Conservation (phyloP, 129 eudicot species). For the Ambrosia artemisiifolia region DNA sequence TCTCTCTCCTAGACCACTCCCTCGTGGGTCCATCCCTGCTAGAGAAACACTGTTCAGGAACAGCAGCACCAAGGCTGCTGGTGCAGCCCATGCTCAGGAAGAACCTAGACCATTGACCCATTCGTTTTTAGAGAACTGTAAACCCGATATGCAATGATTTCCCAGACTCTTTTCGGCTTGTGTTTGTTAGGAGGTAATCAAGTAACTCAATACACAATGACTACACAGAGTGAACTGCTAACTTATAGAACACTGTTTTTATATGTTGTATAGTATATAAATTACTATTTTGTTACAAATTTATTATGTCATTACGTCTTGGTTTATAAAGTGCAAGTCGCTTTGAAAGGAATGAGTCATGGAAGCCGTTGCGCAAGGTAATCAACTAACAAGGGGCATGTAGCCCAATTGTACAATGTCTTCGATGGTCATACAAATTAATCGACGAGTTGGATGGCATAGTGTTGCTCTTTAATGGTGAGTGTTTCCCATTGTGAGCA, state of each 20-base stretch:
- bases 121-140: constrained; percentile 15
- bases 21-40: constrained; percentile 46
- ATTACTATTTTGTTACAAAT: not conserved
- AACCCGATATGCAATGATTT: not conserved
- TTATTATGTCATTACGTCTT: not conserved
- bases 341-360: too few species aligned
- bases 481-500: too few species aligned
- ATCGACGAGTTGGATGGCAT: too few species aligned
- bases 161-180: not conserved
- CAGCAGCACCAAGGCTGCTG: constrained; percentile 33
- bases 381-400: too few species aligned
- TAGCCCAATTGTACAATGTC: too few species aligned
- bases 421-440: too few species aligned
- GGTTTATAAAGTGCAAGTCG: not conserved
- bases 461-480: too few species aligned
- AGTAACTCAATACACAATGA: not conserved
- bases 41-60: constrained; percentile 63
- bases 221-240: constrained; percentile 5
- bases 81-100: constrained; percentile 27
- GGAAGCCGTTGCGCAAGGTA: too few species aligned
- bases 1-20: constrained; percentile 45
- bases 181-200: constrained; percentile 9
- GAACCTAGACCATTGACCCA: constrained; percentile 56
- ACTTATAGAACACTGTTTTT: not conserved
- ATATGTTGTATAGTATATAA: constrained; percentile 7